Percentiles rank a stretch among this genome's conserved stretches.
phyloP scores from a whole-genome alignment of 192 early-diverging fungal species.

The Backusella sp. region DNA sequence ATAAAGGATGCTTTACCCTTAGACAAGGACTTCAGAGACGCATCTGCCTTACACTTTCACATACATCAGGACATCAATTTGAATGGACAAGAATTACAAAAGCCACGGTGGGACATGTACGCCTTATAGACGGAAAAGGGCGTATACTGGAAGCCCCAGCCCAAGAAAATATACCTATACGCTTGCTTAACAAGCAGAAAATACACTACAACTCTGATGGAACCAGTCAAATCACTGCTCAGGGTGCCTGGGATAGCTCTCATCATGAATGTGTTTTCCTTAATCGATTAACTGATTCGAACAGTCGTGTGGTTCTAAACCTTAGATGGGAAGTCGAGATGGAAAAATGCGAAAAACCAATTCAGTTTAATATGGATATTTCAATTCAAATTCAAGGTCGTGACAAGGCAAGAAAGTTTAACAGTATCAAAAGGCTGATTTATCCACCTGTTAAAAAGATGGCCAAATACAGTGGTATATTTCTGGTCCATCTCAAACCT shows the following conservation, averaged over 20 bases:
- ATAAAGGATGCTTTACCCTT: conserved; percentile 60
- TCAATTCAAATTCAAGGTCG: conserved; percentile 62
- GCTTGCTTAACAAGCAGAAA: conserved; percentile 42
- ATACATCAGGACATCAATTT: conserved; percentile 69
- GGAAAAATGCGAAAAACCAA: conserved; percentile 53
- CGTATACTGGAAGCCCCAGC: conserved; percentile 51
- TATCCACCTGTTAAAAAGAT: conserved; percentile 36
- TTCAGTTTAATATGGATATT: conserved; percentile 60
- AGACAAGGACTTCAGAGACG: conserved; percentile 77
- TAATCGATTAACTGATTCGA: conserved; percentile 57
- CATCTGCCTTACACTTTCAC: conserved; percentile 59
- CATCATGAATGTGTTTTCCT: conserved; percentile 66
- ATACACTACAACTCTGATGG: conserved; percentile 56
- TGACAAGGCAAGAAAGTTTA: conserved; percentile 44
- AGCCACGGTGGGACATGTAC: conserved; percentile 47
- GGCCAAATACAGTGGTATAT: conserved; percentile 56
- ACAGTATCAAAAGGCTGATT: conserved; percentile 44
- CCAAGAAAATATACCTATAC: conserved; percentile 49
- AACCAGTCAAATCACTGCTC: conserved; percentile 55
- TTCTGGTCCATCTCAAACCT: conserved; percentile 60
- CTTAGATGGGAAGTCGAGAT: conserved; percentile 57
- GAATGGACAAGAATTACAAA: conserved; percentile 46
- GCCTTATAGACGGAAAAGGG: conserved; percentile 59
- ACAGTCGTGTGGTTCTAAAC: conserved; percentile 59
- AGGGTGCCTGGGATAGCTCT: conserved; percentile 76